A percentile compares a stretch with the other conserved stretches of the same genome.
These are phyloP conservation scores for Pseudogymnoascus pannorum DNA, from an alignment of 2,329 filamentous ascomycete genomes.

Conservation along the genomic window DNA sequence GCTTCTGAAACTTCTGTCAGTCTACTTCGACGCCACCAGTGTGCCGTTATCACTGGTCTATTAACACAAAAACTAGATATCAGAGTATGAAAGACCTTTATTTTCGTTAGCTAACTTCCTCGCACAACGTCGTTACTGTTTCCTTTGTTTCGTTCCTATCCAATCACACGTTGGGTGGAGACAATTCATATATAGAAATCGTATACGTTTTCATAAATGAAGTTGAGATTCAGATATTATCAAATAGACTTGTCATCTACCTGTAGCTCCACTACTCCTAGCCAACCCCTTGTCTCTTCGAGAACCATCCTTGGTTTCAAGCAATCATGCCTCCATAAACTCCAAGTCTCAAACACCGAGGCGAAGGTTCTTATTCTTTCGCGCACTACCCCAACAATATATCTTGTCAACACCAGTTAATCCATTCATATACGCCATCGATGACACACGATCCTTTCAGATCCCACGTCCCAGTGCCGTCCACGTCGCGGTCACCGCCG, in stretches of 20 bases:
- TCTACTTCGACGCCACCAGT: too few species aligned
- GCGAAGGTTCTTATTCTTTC: neutral
- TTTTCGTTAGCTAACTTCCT: too few species aligned
- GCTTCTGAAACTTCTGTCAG: too few species aligned
- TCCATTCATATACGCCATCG: neutral
- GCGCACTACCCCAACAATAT: neutral
- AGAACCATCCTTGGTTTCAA: neutral
- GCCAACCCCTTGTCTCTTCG: neutral
- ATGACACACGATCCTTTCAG: neutral
- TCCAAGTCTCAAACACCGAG: neutral
- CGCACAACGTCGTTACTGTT: too few species aligned
- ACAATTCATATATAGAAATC: too few species aligned
- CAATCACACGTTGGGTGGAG: too few species aligned
- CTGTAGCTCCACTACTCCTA: neutral
- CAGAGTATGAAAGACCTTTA: too few species aligned
- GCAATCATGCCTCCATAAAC: neutral
- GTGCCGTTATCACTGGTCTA: too few species aligned
- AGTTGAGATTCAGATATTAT: neutral
- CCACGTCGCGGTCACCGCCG: slow-evolving; percentile 26
- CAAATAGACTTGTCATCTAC: neutral
- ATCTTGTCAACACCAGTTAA: neutral
- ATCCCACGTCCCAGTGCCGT: slow-evolving; percentile 19
- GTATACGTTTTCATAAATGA: neutral
- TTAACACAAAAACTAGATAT: too few species aligned
- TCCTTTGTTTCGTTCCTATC: too few species aligned